Evolutionary conservation across 768 basidiomycete species (phyloP), one percentile per base, ranked within the genome.

Genomic region (Trametes villosa): DNA sequence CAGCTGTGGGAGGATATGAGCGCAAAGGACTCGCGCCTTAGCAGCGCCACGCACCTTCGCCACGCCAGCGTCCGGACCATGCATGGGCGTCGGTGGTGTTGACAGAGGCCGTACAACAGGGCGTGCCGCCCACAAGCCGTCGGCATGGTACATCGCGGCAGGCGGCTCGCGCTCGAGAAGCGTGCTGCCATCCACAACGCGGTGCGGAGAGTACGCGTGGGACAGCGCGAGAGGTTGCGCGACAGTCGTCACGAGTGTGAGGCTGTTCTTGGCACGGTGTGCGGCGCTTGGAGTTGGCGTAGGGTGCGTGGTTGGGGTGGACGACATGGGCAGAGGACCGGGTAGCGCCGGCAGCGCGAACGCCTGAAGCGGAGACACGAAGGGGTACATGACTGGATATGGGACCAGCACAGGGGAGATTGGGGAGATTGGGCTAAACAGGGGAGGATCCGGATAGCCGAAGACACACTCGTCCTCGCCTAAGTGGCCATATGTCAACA

Each of bases 101-200:
- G 70, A 71, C 34, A 67, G 57, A 2, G 70, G 70, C 41, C 70
- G 42, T 11, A 57, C 61, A 2, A 71, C 57, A 3, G 56, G 22
- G 13, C 63, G 55, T 3, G 59, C 41, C 0, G 57, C 38, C 41
- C 53, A 38, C 42, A 57, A 12, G 17, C 41, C 52, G 18, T 36
- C 49, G 1, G 29, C 42, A 18, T 31, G 47, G 36, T 54, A 31
- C 26, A n/a, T 31, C 1, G 44, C 36, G 31, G 36, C 11, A n/a
- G 56, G 36, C 8, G 24, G 18, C 7, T 57, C 54, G 4, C 41
- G 59, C 1, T 67, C 65, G 13, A 55, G 36, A 8, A 71, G 67
- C 6, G 65, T 71, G n/a, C 27, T 48, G 0, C 68, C 68, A 38
- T 68, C 60, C 5, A 69, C 57, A 9, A 67, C 57, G 11, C 61